phyloP scores from a whole-genome alignment of 345 rosid genomes.

The Linum trigynum region DNA sequence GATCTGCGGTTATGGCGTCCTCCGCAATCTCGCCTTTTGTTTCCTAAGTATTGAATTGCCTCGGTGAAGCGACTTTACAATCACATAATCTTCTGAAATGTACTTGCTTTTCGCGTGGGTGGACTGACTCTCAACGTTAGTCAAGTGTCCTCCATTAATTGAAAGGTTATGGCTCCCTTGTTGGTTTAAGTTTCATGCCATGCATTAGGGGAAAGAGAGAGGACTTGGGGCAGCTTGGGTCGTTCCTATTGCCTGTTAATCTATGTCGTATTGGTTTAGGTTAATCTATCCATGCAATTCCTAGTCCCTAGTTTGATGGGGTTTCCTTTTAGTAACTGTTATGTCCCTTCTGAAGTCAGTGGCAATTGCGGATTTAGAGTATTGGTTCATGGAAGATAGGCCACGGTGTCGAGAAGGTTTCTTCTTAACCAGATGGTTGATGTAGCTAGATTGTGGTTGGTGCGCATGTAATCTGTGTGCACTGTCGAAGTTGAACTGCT shows the following conservation, averaged over 20 bases:
- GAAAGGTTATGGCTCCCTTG: too few species aligned
- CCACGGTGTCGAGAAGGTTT: neutral
- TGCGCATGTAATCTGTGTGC: neutral
- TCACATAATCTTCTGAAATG: neutral
- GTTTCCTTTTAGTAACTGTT: neutral
- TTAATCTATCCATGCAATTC: too few species aligned
- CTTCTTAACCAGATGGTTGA: neutral
- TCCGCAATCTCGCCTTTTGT: neutral
- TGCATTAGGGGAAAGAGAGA: too few species aligned
- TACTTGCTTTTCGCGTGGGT: constrained; percentile 3
- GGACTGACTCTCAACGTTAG: too few species aligned
- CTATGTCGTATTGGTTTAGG: neutral
- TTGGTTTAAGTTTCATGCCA: too few species aligned
- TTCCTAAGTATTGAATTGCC: neutral
- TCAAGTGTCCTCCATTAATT: too few species aligned
- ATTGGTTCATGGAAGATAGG: neutral
- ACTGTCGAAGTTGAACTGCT: neutral
- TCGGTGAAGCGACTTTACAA: neutral
- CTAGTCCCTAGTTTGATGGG: neutral
- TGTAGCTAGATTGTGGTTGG: neutral
- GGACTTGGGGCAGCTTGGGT: neutral
- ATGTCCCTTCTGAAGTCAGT: neutral
- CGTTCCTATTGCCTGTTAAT: neutral
- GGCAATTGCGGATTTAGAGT: neutral
- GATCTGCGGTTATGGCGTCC: neutral